Percentiles rank a stretch among this genome's conserved stretches.
phyloP scores from a whole-genome alignment of 164 flowering plant species.

The Akebia trifoliata region DNA sequence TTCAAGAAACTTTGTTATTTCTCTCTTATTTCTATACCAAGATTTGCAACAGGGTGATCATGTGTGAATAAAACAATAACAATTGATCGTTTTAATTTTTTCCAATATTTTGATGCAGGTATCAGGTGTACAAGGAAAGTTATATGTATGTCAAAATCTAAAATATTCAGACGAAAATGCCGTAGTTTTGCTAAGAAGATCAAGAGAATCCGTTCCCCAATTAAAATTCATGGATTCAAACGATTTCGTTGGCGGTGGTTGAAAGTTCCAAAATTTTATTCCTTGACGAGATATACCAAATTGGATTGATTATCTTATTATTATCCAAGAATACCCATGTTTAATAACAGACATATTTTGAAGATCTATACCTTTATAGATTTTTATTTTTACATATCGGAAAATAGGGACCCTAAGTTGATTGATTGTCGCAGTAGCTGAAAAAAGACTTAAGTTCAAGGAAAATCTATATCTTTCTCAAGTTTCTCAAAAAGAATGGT shows the following conservation, averaged over 20 bases:
- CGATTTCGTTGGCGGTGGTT: slow-evolving; percentile 51
- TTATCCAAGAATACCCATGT: too few relatives aligned
- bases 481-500: too few relatives aligned
- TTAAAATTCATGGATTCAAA: slow-evolving; percentile 51
- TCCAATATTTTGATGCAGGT: slow-evolving; percentile 37
- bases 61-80: too few relatives aligned
- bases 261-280: slow-evolving; percentile 40
- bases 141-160: slow-evolving; percentile 37
- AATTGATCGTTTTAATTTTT: not conserved
- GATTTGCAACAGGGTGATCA: too few relatives aligned
- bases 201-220: slow-evolving; percentile 44
- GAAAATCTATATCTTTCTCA: too few relatives aligned
- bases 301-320: slow-evolving; percentile 23
- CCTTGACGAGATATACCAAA: slow-evolving; percentile 37
- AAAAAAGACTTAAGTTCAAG: too few relatives aligned
- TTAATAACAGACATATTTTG: too few relatives aligned
- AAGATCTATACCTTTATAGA: too few relatives aligned
- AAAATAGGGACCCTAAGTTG: too few relatives aligned
- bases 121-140: slow-evolving; percentile 28
- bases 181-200: slow-evolving; percentile 37
- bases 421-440: too few relatives aligned
- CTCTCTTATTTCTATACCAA: not conserved
- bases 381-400: too few relatives aligned
- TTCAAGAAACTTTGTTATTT: too few relatives aligned
- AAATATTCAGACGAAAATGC: slow-evolving; percentile 29